These are phyloP conservation scores for Alternaria postmessia DNA, from an alignment of 2,329 filamentous ascomycete genomes.

Conservation along the genomic window DNA sequence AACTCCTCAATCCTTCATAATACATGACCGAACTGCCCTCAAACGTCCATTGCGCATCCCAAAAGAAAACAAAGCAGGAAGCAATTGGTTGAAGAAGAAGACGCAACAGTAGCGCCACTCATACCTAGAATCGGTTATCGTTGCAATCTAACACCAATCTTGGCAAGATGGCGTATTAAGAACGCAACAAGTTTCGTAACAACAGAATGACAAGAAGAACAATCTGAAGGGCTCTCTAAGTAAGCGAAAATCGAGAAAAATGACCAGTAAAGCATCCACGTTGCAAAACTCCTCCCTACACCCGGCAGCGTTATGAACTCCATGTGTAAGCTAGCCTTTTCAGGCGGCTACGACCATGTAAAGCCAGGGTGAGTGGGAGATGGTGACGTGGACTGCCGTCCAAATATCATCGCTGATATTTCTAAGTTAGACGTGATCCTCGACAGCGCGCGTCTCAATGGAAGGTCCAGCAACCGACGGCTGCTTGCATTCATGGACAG, in stretches of 20 bases:
- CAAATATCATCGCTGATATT: too few relatives aligned
- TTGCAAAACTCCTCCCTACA: background rate
- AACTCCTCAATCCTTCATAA: background rate
- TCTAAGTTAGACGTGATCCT: background rate
- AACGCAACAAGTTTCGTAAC: background rate
- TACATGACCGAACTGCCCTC: background rate
- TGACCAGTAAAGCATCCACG: background rate
- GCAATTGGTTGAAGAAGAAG: background rate
- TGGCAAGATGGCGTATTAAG: background rate
- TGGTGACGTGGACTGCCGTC: background rate
- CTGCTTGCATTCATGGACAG: background rate
- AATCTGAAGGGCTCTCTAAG: background rate
- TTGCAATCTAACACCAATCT: background rate
- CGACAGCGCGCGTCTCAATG: background rate
- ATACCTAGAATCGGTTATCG: background rate
- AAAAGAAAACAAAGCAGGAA: background rate
- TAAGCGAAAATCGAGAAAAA: background rate
- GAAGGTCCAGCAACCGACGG: background rate
- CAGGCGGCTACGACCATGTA: background rate
- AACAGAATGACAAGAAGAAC: background rate
- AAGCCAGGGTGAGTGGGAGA: background rate
- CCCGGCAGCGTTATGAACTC: background rate
- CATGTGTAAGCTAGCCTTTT: background rate
- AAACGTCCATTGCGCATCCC: background rate
- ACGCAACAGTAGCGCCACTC: background rate